Evolutionary conservation across 257 asterid species (phyloP), one percentile per base, ranked within the genome.

Genomic region (Plantago elongata): DNA sequence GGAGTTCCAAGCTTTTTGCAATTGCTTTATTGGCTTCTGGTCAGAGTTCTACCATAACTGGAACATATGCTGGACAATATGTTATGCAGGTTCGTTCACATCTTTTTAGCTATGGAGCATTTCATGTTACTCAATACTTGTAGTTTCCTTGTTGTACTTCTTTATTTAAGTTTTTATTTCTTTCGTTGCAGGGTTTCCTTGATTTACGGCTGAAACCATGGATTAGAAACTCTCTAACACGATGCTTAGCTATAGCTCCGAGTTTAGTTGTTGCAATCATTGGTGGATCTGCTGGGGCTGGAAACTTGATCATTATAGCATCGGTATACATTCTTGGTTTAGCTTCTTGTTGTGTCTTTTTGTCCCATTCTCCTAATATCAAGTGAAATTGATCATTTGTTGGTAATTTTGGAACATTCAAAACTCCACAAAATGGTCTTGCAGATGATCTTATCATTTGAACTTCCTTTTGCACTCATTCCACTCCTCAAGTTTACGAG

Each of bases 401-500:
- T 22, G 27, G 27, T 22, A 2, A 22, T 22, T 22, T 22, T 22
- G 27, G 27, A 22, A 22, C 27, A 22, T 22, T 22, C n/a, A n/a
- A 22, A 22, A 22, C 27, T 22, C 27, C 27, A 22, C 27, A 22
- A 22, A 22, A 22, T 22, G 62, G 9, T 34, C 34, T 54, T 37
- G 79, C 85, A 92, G 99, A 92, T 92, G 96, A 84, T 92, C 78
- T 79, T 92, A 57, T 89, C 99, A 0, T 92, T 92, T 29, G 99
- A 92, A 58, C 99, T 89, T 27, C 99, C 99, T 11, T 92, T 92
- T 69, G 97, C 97, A 5, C 87, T 92, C 51, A 74, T 92, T 52
- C 99, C 99, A 9, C 96, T 92, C 65, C 95, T 92, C 71, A 92
- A 92, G 74, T 92, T 92, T 86, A 89, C 99, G 11, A 92, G 97